These are phyloP conservation scores for Odontarrhena argentea DNA, from an alignment of 345 rosid genomes.

Conservation along the genomic window DNA sequence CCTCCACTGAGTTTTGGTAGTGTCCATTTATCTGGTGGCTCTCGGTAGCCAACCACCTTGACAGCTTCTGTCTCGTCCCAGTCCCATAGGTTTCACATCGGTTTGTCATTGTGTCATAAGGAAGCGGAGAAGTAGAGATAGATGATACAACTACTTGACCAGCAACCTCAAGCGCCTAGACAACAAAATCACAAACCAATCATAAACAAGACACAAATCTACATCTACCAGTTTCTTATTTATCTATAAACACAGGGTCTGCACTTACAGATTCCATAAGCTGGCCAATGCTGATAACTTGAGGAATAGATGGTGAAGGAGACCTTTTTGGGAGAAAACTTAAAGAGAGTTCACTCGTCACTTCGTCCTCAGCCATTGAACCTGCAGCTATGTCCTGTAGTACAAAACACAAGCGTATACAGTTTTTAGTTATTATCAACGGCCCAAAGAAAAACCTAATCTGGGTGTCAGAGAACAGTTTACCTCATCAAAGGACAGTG, in stretches of 20 bases:
- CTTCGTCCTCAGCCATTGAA: constrained; percentile 67
- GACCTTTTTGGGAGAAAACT: constrained; percentile 61
- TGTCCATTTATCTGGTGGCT: constrained; percentile 43
- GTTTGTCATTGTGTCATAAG: constrained; percentile 74
- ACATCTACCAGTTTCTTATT: constrained; percentile 11
- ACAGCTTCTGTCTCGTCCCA: constrained; percentile 80
- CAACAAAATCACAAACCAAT: constrained; percentile 26
- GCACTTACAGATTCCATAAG: constrained; percentile 80
- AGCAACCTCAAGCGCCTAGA: constrained; percentile 91
- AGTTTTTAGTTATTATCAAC: not conserved
- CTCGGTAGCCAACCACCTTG: constrained; percentile 83
- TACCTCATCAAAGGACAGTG: constrained; percentile 88
- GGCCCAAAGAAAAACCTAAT: constrained; percentile 2
- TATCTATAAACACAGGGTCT: not conserved
- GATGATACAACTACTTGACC: constrained; percentile 89
- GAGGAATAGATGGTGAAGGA: constrained; percentile 65
- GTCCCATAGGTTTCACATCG: constrained; percentile 87
- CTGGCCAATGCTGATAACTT: constrained; percentile 82
- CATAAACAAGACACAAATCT: constrained; percentile 6
- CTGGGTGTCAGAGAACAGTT: constrained; percentile 23
- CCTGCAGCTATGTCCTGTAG: constrained; percentile 63
- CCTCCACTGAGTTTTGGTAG: constrained; percentile 25
- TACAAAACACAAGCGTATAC: constrained; percentile 13
- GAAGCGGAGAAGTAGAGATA: constrained; percentile 85
- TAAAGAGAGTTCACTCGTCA: constrained; percentile 72